Evolutionary conservation across 2,329 filamentous ascomycete species (phyloP), one percentile per base, ranked within the genome.

Genomic region (Botryotinia narcissicola): DNA sequence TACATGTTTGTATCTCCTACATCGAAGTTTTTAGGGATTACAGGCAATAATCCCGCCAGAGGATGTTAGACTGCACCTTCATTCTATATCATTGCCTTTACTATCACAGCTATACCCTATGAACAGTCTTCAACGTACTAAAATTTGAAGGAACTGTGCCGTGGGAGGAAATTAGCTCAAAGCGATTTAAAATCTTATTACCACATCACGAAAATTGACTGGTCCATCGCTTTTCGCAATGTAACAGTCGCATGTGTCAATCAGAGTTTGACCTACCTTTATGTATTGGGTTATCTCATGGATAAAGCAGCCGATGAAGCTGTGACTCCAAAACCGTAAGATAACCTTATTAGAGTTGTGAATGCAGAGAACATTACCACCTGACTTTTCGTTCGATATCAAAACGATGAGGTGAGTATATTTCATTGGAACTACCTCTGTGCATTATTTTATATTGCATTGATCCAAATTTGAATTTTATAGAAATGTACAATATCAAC

Each of bases 181-280:
- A 42, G 25, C 25, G 14, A 42, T 37, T 57, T 14, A 5, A 37
- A 48, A 25, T 22, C 44, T 64, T 35, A 48, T n/a, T 54, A 37
- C 35, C 40, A 68, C 46, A 40, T 42, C 14, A n/a, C 46, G 46
- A 54, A 29, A 54, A 68, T 68, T 48, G 32, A 40, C 46, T 54
- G 46, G 66, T n/a, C 16, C 35, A n/a, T 42, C 40, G 40, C 35
- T 69, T 59, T 69, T 59, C 66, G 66, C 48, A 69, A 32, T 69
- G 66, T 32, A 69, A 69, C 48, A 29, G 20, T 57, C 48, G 66
- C 54, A 69, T 69, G 66, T 68, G 66, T 69, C 35, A 68, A 48
- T 18, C 64, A 35, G 64, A 42, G 12, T 40, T 68, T 68, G 64
- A 57, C 48, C 16, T 7, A 57, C 35, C 35, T 42, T 14, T 6